Conservation (phyloP, 495 filamentous ascomycete genomes). For the Cladorrhinum samala region DNA sequence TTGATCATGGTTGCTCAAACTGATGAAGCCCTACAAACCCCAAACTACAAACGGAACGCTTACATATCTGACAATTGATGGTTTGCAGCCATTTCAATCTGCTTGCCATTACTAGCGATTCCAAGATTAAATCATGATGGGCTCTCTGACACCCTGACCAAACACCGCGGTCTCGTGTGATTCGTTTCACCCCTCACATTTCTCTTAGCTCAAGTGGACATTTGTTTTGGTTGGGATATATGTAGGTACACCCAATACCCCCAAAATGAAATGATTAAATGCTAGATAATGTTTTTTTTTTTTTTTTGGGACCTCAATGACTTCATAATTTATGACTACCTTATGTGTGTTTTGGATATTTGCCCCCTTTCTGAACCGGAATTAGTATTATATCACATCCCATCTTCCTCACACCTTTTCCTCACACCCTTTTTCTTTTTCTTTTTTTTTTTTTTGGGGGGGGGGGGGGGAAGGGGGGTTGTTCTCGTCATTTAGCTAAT, state of each 20-base stretch:
- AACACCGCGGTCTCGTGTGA: slow-evolving; percentile 49
- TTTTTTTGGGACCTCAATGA: no score
- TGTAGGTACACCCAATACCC: not conserved
- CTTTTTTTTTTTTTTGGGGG: no score
- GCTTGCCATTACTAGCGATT: slow-evolving; percentile 47
- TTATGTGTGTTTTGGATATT: no score
- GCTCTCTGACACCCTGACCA: slow-evolving; percentile 58
- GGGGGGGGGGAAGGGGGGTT: no score
- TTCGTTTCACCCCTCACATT: slow-evolving; percentile 56
- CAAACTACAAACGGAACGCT: slow-evolving; percentile 31
- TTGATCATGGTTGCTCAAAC: no score
- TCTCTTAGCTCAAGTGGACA: slow-evolving; percentile 2
- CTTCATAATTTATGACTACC: no score
- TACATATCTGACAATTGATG: slow-evolving; percentile 47
- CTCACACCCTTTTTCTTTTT: no score
- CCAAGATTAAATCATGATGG: slow-evolving; percentile 45
- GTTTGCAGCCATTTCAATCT: slow-evolving; percentile 45
- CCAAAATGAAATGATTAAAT: no score
- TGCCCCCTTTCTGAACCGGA: no score
- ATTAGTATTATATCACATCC: no score
- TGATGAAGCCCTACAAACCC: not conserved
- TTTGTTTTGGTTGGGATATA: not conserved
- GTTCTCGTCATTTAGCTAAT: slow-evolving; percentile 46
- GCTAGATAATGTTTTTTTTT: no score
- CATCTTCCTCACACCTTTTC: no score